Evolutionary conservation across 208 protist genomes (phyloP).

Genomic region (Trypanosoma theileri): DNA sequence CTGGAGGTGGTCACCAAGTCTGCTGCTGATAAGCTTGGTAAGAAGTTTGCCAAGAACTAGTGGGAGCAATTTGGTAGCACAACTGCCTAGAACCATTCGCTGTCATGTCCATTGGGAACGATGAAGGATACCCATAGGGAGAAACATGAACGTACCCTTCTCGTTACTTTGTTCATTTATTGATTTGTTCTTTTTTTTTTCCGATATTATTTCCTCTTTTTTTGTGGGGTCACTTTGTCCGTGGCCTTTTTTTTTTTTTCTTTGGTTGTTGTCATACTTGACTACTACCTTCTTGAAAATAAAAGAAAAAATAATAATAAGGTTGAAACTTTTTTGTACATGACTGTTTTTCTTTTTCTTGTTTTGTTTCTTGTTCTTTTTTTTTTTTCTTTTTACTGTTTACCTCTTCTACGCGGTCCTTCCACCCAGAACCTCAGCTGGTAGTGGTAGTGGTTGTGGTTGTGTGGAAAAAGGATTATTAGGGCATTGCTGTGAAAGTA

Average conservation of each 20-base stretch:
- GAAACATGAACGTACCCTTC: no score
- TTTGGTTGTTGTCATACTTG: neutral
- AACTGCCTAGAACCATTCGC: no score
- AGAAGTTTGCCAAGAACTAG: slow-evolving; percentile 79
- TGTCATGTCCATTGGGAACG: no score
- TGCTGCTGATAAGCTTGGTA: slow-evolving; percentile 78
- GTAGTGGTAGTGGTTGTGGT: no score
- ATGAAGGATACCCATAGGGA: no score
- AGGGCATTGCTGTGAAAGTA: neutral
- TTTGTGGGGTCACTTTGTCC: neutral
- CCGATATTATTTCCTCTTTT: neutral
- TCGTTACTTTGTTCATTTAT: no score
- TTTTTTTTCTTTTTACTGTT: slow-evolving; percentile 10
- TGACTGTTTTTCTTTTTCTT: neutral
- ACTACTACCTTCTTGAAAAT: no score
- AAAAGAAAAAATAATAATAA: neutral
- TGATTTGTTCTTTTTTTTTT: no score
- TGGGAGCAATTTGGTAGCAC: neutral
- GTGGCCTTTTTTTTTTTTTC: slow-evolving; percentile 13
- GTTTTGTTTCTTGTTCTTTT: slow-evolving; percentile 20
- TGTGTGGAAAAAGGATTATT: no score
- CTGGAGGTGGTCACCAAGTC: slow-evolving; percentile 93
- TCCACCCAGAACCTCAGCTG: no score
- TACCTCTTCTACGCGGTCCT: neutral
- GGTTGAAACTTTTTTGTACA: no score